A percentile compares a stretch with the other conserved stretches of the same genome.
These are phyloP conservation scores for Xylariaceae sp. DNA, from an alignment of 2,329 filamentous ascomycete species.

Conservation along the genomic window DNA sequence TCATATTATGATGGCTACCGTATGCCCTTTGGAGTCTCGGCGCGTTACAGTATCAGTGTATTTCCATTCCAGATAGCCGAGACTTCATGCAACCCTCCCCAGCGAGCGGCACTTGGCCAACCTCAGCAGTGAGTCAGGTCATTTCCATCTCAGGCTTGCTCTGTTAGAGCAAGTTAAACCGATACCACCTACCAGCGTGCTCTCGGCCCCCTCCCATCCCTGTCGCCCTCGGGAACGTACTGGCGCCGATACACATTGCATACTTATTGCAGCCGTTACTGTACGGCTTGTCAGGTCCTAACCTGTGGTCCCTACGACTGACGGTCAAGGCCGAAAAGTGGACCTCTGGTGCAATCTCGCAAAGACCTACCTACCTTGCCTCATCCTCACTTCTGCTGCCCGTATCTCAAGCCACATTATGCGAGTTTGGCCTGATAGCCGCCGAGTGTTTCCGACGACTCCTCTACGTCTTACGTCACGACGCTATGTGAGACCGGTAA, in stretches of 20 bases:
- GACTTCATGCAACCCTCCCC: constrained; percentile 2
- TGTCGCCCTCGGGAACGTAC: constrained; percentile 8
- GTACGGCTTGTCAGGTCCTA: neutral
- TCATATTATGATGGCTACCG: neutral
- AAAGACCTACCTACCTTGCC: constrained; percentile 14
- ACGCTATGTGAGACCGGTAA: constrained; percentile 12
- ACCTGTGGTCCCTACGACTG: neutral
- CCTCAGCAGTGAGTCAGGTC: neutral
- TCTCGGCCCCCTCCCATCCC: constrained; percentile 8
- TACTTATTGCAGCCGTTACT: neutral
- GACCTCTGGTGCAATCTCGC: constrained; percentile 12
- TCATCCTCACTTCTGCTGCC: constrained; percentile 2
- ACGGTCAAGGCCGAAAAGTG: neutral
- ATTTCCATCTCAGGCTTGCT: neutral
- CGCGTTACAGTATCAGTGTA: constrained; percentile 6
- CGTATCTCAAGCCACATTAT: constrained; percentile 8
- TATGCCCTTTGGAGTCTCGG: constrained; percentile 1
- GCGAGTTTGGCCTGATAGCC: neutral
- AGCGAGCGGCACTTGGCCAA: constrained; percentile 1
- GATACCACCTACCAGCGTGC: constrained; percentile 3
- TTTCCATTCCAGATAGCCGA: constrained; percentile 13
- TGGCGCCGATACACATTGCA: constrained; percentile 6
- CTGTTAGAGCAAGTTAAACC: constrained; percentile 11
- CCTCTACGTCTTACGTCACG: constrained; percentile 5
- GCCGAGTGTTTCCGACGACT: neutral